Base-by-base conservation (phyloP, 2,329 filamentous ascomycete genomes). In the Bimuria novae-zelandiae region DNA sequence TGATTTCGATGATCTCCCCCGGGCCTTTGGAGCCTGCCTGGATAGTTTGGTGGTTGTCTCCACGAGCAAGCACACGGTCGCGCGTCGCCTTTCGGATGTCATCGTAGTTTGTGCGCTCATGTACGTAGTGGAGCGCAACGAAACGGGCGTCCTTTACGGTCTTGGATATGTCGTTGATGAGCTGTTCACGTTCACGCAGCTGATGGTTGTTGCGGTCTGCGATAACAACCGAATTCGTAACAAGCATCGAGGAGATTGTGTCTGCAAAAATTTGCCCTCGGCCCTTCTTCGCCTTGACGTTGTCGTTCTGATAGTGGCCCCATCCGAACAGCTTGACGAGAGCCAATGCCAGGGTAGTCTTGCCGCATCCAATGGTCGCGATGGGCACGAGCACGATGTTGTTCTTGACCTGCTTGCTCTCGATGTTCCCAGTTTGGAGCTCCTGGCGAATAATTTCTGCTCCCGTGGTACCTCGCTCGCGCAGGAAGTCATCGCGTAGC, bases 1-100 rank as follows among this genome's bases (percentile, higher is more conserved):
- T 97, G 63, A 99, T 96, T 4, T 85, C 84, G 41, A 94, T 80
- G 50, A 94, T 90, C 72, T 96, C 93, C 16, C 81, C 77, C 41
- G 80, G 75, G 39, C 88, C 84, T 51, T 89, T 88, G 40, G 84
- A 88, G n/a, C 78, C 80, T 10, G 93, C 92, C 67, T 94, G 92
- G 54, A 99, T 97, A 0, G 94, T 99, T 76, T 99, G 94, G 72
- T 99, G 94, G 67, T 97, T 97, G 73, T 99, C 92, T 12, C 94
- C 94, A 19, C 94, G 88, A 5, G 85, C 82, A 17, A 97, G 77
- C 0, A 99, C 90, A 44, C 94, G 87, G 57, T 87, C 82, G 52
- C 85, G 87, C 1, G 92, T 96, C 22, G 93, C 80, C 51, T 84
- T 79, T 39, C 89, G 84, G 56, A 97, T 90, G 27, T 84, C 79